A percentile compares a stretch with the other conserved stretches of the same genome.
These are phyloP conservation scores for Agaricus bisporus DNA, from an alignment of 768 basidiomycete genomes.

Conservation along the genomic window DNA sequence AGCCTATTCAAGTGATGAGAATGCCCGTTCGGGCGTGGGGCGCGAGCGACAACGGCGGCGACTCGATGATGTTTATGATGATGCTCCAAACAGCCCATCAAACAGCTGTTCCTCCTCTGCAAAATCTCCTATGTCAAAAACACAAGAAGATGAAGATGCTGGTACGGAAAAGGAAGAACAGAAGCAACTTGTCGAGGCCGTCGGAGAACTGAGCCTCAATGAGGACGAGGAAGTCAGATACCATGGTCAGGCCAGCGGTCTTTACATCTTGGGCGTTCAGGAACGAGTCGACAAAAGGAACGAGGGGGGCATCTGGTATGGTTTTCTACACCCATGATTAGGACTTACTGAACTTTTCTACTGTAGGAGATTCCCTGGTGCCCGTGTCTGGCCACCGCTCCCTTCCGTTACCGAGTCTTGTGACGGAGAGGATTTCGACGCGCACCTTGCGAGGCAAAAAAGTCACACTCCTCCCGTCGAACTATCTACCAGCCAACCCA, in stretches of 20 bases:
- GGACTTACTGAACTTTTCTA: background rate
- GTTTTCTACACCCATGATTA: conserved; percentile 13
- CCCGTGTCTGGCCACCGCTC: conserved; percentile 81
- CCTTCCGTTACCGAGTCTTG: conserved; percentile 26
- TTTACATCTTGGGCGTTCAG: conserved; percentile 63
- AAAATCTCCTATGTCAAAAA: background rate
- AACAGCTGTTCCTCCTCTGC: conserved; percentile 6
- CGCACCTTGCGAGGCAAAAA: background rate
- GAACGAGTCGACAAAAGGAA: conserved; percentile 60
- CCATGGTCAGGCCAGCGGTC: conserved; percentile 80
- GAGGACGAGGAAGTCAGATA: conserved; percentile 83
- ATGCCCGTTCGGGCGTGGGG: conserved; percentile 26
- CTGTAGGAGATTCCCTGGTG: conserved; percentile 74
- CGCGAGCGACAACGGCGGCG: conserved; percentile 41
- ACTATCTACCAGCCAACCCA: background rate
- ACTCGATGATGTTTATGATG: conserved; percentile 26
- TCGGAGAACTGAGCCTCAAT: conserved; percentile 83
- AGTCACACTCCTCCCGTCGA: background rate
- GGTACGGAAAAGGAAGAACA: conserved; percentile 26
- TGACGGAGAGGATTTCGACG: conserved; percentile 23
- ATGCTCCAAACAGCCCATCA: conserved; percentile 15
- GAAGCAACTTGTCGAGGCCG: conserved; percentile 53
- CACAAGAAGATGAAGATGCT: conserved; percentile 4
- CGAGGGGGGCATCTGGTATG: conserved; percentile 72
- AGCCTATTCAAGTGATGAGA: conserved; percentile 22